These are phyloP conservation scores for Batkoa obscura DNA, from an alignment of 371 early-diverging fungal genomes.

Conservation along the genomic window DNA sequence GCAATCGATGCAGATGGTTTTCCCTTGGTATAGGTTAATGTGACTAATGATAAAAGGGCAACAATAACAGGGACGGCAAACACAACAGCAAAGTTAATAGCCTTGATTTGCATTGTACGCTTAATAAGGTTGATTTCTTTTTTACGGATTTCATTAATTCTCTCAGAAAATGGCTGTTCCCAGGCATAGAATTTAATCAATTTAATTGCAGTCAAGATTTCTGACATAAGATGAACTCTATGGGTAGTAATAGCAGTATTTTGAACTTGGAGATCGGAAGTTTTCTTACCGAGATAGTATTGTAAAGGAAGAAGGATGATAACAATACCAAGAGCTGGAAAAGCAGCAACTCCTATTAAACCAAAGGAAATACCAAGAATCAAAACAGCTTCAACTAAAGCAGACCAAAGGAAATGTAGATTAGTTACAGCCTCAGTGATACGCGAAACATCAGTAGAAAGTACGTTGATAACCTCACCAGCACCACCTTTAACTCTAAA, in stretches of 20 bases:
- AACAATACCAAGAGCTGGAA: conserved; percentile 31
- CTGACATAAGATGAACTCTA: conserved; percentile 46
- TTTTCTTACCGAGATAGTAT: conserved; percentile 25
- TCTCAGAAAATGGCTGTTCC: conserved; percentile 27
- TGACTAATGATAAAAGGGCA: conserved; percentile 20
- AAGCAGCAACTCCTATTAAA: conserved; percentile 24
- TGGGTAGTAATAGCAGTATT: conserved; percentile 25
- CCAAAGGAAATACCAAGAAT: conserved; percentile 19
- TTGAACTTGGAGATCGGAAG: conserved; percentile 15
- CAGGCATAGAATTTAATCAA: conserved; percentile 58
- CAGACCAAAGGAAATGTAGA: conserved; percentile 50
- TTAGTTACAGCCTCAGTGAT: conserved; percentile 37
- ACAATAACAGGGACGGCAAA: conserved; percentile 37
- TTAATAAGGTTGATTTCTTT: conserved; percentile 26
- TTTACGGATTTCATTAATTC: conserved; percentile 18
- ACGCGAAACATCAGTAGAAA: conserved; percentile 35
- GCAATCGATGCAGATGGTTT: conserved; percentile 21
- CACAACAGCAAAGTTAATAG: conserved; percentile 28
- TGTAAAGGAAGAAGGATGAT: conserved; percentile 40
- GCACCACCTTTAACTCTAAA: conserved; percentile 37
- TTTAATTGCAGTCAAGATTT: conserved; percentile 49
- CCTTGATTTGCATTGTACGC: conserved; percentile 22
- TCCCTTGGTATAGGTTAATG: conserved; percentile 9
- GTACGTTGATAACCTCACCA: conserved; percentile 28
- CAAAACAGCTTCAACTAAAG: conserved; percentile 33